phyloP scores from a whole-genome alignment of 306 rosid species.

The Oxytropis ochrocephala region DNA sequence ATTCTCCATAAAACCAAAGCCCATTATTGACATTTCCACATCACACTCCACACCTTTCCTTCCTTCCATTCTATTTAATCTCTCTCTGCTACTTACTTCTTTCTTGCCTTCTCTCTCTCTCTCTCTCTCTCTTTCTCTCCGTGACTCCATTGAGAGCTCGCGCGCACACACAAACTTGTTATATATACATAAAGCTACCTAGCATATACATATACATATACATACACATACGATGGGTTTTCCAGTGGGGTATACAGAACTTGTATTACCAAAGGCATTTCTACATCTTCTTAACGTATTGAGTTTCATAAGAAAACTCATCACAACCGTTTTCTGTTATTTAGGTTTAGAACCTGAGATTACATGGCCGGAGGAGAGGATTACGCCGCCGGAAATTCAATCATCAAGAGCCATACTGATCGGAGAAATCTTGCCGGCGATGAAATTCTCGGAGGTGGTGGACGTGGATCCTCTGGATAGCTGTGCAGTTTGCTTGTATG shows the following conservation, averaged over 20 bases:
- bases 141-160: too few species aligned
- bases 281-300: slow-evolving; percentile 46
- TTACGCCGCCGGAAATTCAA: slow-evolving; percentile 28
- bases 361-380: slow-evolving; percentile 27
- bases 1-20: slow-evolving; percentile 18
- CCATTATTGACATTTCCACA: slow-evolving; percentile 27
- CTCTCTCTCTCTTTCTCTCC: background rate
- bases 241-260: slow-evolving; percentile 26
- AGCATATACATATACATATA: too few species aligned
- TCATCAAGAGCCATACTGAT: slow-evolving; percentile 46
- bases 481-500: slow-evolving; percentile 76
- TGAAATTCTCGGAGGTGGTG: slow-evolving; percentile 45
- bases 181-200: background rate
- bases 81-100: background rate
- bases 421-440: slow-evolving; percentile 57
- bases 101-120: background rate
- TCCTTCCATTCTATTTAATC: slow-evolving; percentile 20
- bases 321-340: slow-evolving; percentile 30
- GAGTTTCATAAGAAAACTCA: slow-evolving; percentile 46
- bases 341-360: slow-evolving; percentile 61
- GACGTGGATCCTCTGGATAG: slow-evolving; percentile 49
- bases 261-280: slow-evolving; percentile 55
- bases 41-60: background rate
- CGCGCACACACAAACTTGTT: background rate
- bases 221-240: too few species aligned